Base-by-base conservation (phyloP, 352 stramenopile species). In the Pythium periplocum region DNA sequence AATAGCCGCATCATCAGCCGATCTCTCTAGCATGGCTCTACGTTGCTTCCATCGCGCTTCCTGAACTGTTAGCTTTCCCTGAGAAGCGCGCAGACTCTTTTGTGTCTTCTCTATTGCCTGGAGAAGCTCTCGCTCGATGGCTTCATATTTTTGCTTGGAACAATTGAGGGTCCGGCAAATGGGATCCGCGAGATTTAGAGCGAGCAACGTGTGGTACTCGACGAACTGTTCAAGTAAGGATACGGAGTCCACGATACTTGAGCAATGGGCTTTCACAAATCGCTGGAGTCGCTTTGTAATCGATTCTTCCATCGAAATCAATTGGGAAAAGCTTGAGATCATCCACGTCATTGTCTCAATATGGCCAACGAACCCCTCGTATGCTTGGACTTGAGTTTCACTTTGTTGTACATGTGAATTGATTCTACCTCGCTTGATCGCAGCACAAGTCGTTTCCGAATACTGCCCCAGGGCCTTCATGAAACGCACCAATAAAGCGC, bases 111-210 rank as follows among this genome's bases (percentile, higher is more conserved):
- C 39, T 26, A 86, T 47, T 6, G 66, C 65, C 42, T 70, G 63
- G 1, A 51, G 36, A 5, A 80, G 37, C 49, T 83, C 75, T 8
- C 72, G 66, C 50, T 59, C 61, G 40, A 83, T 78, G 1, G 66
- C 67, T 34, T 70, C 60, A 45, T 77, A 73, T 30, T 79, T 78
- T 32, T 77, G 61, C 54, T 61, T 65, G 2, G 75, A 79, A 46
- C 80, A 78, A 36, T 69, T 66, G 36, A 86, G 71, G 9, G 73
- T 84, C 10, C 75, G 66, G 10, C 66, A 53, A 48, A 86, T 83
- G 33, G 73, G 73, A 37, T 86, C 70, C 0, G 61, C 55, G 8
- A 84, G 51, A 43, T 73, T 84, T 32, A 67, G 57, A 6, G 61
- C 71, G 38, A 76, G 53, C 35, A 77, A 45, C 5, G 52, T 66